Base-by-base conservation (phyloP, 257 asterid genomes). In the Dorcoceras hygrometricum region DNA sequence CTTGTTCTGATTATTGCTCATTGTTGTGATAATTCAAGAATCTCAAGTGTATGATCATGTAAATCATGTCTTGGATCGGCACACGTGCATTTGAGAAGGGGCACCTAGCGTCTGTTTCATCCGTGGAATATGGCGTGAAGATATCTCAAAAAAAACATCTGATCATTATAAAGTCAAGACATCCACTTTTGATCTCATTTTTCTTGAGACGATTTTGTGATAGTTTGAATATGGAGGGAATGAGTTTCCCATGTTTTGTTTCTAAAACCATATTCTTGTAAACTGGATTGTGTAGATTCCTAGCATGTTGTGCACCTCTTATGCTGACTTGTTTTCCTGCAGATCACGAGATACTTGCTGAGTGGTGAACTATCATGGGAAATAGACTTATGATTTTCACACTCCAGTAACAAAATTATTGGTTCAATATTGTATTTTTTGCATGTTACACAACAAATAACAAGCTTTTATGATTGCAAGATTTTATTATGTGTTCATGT, bases 191-290 rank as follows among this genome's bases (percentile, higher is more conserved):
- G 14, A 0, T 3, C 43, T 14, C 51, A 18, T 57, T 59, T n/a
- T 69, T 51, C 66, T 63, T 36, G 66, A 25, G 61, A 29, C 64
- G 6, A 26, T 25, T 36, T 25, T 23, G 24, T 36, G 31, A 23
- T 24, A 22, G 8, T 34, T 19, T 55, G 61, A 56, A 53, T 25
- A 20, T 43, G 66, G 57, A 32, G 8, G 48, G 48, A 7, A 24
- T 54, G 68, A 18, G 54, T 65, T 67, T 65, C 66, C 65, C 27
- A 23, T 36, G 19, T 57, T 55, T 23, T 70, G 55, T 62, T 19
- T 62, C 50, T 19, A 67, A 54, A 8, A 2, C 14, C 7, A 61
- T 5, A 31, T 61, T 29, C 27, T 29, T 31, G 50, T 19, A 61
- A 61, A 14, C n/a, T 39, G 32, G 48, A 63, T 43, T 54, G 18